phyloP scores from a whole-genome alignment of 2,329 filamentous ascomycete species.

The Aspergillus flavus region DNA sequence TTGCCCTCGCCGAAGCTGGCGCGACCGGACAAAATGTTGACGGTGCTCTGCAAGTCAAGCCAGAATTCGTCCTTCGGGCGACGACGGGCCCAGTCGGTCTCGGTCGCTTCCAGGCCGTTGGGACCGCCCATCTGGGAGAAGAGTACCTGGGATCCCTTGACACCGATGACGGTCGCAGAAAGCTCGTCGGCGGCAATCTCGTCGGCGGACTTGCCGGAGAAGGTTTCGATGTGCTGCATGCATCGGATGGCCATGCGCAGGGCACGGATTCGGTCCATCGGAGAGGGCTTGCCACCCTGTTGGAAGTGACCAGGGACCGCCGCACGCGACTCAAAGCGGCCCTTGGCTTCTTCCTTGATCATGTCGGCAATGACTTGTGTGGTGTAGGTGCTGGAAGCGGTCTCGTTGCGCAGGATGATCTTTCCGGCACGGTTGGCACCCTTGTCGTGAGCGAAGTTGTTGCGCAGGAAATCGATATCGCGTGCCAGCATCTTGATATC shows the following conservation, averaged over 20 bases:
- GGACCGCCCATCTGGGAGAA: conserved; percentile 72
- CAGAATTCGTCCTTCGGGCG: conserved; percentile 85
- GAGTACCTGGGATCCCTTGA: conserved; percentile 86
- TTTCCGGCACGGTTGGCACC: conserved; percentile 90
- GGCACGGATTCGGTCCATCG: conserved; percentile 94
- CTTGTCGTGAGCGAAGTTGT: conserved; percentile 81
- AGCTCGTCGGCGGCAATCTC: conserved; percentile 73
- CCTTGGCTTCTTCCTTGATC: conserved; percentile 89
- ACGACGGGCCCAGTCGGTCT: conserved; percentile 92
- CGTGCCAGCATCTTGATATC: conserved; percentile 87
- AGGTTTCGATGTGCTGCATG: conserved; percentile 85
- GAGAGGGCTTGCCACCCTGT: conserved; percentile 87
- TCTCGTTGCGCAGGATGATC: conserved; percentile 95
- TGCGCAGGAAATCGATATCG: conserved; percentile 85
- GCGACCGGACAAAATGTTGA: conserved; percentile 81
- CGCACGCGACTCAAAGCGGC: conserved; percentile 88
- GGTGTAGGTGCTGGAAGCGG: conserved; percentile 84
- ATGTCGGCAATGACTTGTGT: conserved; percentile 94
- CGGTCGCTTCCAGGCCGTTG: conserved; percentile 72
- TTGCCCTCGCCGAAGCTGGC: conserved; percentile 42
- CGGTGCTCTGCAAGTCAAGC: conserved; percentile 75
- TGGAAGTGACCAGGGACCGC: conserved; percentile 93
- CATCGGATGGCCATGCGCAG: conserved; percentile 92
- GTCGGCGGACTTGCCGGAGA: conserved; percentile 65
- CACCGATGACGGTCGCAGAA: conserved; percentile 83